These are phyloP conservation scores for Xylaria telfairii DNA, from an alignment of 495 filamentous ascomycete species.

Conservation along the genomic window DNA sequence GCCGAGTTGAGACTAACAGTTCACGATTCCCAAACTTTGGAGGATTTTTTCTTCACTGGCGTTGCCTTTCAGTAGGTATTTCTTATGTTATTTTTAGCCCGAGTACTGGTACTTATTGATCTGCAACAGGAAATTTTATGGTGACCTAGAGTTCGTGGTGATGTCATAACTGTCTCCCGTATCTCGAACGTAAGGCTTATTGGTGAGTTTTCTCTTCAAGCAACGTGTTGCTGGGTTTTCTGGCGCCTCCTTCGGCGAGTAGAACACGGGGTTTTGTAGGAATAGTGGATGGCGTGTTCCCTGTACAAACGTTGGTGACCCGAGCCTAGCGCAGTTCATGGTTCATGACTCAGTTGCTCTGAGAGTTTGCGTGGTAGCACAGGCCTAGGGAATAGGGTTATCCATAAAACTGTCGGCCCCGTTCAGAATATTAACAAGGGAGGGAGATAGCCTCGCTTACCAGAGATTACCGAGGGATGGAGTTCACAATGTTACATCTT, in stretches of 20 bases:
- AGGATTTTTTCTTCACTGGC: neutral
- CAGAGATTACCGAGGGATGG: neutral
- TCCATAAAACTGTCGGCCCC: neutral
- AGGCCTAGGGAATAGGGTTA: neutral
- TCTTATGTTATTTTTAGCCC: neutral
- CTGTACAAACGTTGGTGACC: conserved; percentile 12
- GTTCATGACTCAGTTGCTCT: conserved; percentile 15
- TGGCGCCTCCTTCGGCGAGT: neutral
- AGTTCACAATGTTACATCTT: neutral
- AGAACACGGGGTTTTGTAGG: neutral
- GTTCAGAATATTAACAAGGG: neutral
- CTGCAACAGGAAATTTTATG: neutral
- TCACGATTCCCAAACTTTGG: neutral
- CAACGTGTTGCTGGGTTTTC: neutral
- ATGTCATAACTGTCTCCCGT: neutral
- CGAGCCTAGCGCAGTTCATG: conserved; percentile 16
- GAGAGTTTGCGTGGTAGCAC: neutral
- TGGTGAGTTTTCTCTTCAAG: neutral
- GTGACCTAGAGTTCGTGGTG: neutral
- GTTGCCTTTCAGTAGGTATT: neutral
- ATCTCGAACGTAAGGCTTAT: neutral
- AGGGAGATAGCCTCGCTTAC: neutral
- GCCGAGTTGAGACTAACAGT: neutral
- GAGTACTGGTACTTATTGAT: neutral
- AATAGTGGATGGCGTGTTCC: conserved; percentile 6